Base-by-base conservation (phyloP, 129 eudicot genomes). In the Chrysanthemum lavandulifolium region DNA sequence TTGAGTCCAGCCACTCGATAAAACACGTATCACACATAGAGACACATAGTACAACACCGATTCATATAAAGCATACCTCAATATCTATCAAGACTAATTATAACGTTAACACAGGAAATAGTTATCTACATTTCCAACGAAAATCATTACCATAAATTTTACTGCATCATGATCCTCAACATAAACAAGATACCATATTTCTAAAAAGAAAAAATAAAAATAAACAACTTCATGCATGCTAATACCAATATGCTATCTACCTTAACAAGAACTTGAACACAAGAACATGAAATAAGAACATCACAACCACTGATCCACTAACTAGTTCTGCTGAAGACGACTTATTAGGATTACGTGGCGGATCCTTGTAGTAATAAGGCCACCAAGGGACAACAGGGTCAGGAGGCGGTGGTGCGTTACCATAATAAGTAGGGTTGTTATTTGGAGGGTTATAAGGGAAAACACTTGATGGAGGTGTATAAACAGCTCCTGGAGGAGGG, bases 301-400 rank as follows among this genome's bases (percentile, higher is more conserved):
- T 36, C 59, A 80, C 76, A n/a, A 70, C 82, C 78, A 65, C 72
- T 47, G 82, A 81, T 47, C 86, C 72, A 5, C 55, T 25, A 70
- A 6, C 45, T 21, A 54, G 73, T 47, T 68, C 50, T 2, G 77
- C 45, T 29, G 94, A 59, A 57, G 79, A 77, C 14, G 94, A 83
- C 6, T 78, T 82, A 75, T 78, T 76, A 19, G 83, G 63, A 58
- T 71, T 61, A 55, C 73, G 85, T 0, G 89, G 92, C 11, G 94
- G 97, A 72, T 77, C 87, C 65, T 87, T 76, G 82, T 79, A 87
- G 82, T 90, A 90, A 70, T 62, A 90, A 0, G 97, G 97, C 40
- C 74, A 90, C 91, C 94, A 90, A 0, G 91, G 89, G 64, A 87
- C 81, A 0, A 87, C 58, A 9, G 85, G 82, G 15, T 87, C 89